Percentiles rank a stretch among this genome's conserved stretches.
These are phyloP conservation scores for Stemphylium vesicarium DNA, from an alignment of 2,329 filamentous ascomycete genomes.

Conservation along the genomic window DNA sequence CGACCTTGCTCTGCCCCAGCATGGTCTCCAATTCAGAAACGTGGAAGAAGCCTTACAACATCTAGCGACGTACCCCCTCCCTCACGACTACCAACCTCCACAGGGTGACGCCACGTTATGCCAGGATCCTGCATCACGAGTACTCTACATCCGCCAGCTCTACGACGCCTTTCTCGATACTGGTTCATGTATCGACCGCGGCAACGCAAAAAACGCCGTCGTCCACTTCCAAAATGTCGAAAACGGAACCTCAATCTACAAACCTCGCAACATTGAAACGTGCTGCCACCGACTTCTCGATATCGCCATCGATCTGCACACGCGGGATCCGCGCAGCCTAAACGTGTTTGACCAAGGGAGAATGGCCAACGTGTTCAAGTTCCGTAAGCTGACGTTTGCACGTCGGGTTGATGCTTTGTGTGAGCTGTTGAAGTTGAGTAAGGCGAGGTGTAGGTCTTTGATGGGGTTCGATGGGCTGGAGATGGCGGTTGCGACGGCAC, in stretches of 20 bases:
- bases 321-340: slow-evolving; percentile 2
- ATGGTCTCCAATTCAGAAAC: background rate
- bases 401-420: slow-evolving; percentile 4
- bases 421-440: slow-evolving; percentile 5
- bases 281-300: slow-evolving; percentile 2
- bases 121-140: background rate
- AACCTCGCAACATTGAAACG: background rate
- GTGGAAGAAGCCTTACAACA: background rate
- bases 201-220: background rate
- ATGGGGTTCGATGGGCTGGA: slow-evolving; percentile 1
- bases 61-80: background rate
- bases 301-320: slow-evolving; percentile 8
- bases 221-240: background rate
- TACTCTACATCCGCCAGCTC: background rate
- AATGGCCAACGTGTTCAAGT: background rate
- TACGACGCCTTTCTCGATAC: slow-evolving; percentile 7
- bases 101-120: slow-evolving; percentile 1
- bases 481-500: slow-evolving; percentile 6
- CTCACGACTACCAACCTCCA: background rate
- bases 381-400: background rate
- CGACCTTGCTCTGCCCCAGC: background rate
- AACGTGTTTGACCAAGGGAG: slow-evolving; percentile 1
- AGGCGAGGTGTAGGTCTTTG: slow-evolving; percentile 3
- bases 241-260: background rate
- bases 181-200: slow-evolving; percentile 4